Evolutionary conservation across 352 stramenopile species (phyloP), one percentile per base, ranked within the genome.

Genomic region (Globisporangium cederbergense): DNA sequence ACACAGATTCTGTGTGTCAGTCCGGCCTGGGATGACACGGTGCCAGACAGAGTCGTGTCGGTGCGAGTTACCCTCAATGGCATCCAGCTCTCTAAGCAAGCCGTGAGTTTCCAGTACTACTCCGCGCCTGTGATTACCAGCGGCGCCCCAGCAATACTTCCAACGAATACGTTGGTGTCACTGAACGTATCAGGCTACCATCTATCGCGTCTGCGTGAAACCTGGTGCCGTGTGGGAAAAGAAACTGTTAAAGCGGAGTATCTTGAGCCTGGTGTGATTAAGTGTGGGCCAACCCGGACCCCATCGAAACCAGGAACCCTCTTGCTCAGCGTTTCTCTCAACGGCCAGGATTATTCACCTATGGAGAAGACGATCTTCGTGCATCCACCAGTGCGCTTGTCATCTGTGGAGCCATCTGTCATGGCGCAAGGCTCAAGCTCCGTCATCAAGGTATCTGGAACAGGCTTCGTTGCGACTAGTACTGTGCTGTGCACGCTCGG

Each of bases 261-360:
- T 46, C 46, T 64, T 11, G 58, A 57, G 4, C 18, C 58, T 40
- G 58, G 9, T 25, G 16, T 38, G 13, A 40, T 64, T 36, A 55
- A 49, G n/a, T 64, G 58, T 22, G 58, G 20, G 2, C 32, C 46
- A 38, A 64, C 49, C 38, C 25, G 30, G 10, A 64, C 58, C n/a
- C 58, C 58, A 36, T 49, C 46, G 0, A 14, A 49, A n/a, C 45
- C 46, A 57, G 46, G 32, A 2, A 42, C 32, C 2, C 58, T 64
- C 16, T 13, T 4, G 8, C 22, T 81, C 6, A 58, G 62, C 40
- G 34, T 81, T 43, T 81, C 76, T 34, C 49, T 83, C 16, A 83
- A 83, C 65, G 62, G 75, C 4, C 53, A 67, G 38, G 73, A 83
- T 51, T 83, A 74, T 42, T 66, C 74, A 16, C 58, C 13, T 14